A percentile compares a stretch with the other conserved stretches of the same genome.
Conservation (phyloP, 2,329 filamentous ascomycete genomes). For the Paecilomyces variotii region DNA sequence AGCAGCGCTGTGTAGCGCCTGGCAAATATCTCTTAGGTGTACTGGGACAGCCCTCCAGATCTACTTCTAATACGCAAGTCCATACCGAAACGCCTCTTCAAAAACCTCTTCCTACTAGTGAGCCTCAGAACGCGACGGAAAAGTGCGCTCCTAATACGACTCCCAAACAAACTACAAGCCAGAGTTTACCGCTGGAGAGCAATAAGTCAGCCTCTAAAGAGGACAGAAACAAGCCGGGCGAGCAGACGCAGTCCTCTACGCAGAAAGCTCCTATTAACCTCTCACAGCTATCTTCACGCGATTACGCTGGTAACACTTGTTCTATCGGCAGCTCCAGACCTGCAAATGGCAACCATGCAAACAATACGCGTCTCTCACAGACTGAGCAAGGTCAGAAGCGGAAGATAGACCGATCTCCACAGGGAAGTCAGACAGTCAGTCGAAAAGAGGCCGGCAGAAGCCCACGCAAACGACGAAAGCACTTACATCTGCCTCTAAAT, state of each 20-base stretch:
- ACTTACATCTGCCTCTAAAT: slow-evolving; percentile 5
- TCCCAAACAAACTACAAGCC: background rate
- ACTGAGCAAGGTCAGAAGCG: background rate
- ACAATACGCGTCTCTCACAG: background rate
- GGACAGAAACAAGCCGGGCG: background rate
- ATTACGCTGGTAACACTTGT: background rate
- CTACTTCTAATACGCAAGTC: background rate
- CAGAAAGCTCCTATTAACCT: background rate
- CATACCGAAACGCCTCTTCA: background rate
- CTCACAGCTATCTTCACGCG: background rate
- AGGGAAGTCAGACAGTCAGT: background rate
- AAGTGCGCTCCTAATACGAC: background rate
- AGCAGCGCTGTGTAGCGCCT: background rate
- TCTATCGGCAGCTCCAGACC: background rate
- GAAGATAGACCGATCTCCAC: background rate
- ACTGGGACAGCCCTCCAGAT: background rate
- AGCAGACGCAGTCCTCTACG: background rate
- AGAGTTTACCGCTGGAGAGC: background rate
- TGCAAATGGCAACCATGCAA: background rate
- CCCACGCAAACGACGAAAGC: background rate
- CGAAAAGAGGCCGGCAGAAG: background rate
- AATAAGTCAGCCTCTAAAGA: background rate
- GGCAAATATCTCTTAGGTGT: slow-evolving; percentile 2
- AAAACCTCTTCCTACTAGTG: background rate
- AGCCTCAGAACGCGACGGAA: background rate